Evolutionary conservation across 1,284 basidiomycete genomes (phyloP), one percentile per base, ranked within the genome.

Genomic region (Veloboletus limbatus): DNA sequence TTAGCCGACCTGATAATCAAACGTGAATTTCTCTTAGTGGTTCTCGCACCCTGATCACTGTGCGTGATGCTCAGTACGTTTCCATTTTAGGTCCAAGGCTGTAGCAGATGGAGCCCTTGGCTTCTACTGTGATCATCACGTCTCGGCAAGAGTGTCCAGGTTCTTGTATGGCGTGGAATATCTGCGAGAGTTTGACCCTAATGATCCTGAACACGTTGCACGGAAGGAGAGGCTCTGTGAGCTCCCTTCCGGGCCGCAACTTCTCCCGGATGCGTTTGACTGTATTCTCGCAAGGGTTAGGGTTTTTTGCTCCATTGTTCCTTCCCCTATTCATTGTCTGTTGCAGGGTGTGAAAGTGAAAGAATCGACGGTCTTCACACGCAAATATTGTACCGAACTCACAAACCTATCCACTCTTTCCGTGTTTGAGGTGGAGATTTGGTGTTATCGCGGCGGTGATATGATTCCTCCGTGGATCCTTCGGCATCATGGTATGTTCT

Each of bases 131-230:
- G 86, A 89, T 59, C 86, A 88, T 51, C 82, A 87, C 54, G 85
- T 88, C 50, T 83, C 82, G 7, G 83, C 85, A 26, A 77, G 86
- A 31, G 79, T 88, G 69, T 82, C 83, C 33, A 86, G 76, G 61
- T 86, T 82, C 61, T 81, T 87, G 77, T 89, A 88, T 57, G 86
- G 86, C 16, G 85, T 88, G 37, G 85, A 88, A 60, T 88, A 80
- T 59, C 68, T 88, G 17, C 76, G 85, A 8, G 81, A 85, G 53
- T 80, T 76, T 57, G 77, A 89, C 59, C 66, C 73, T 3, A 71
- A 71, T 30, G 81, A 88, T 60, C 73, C 76, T 14, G 85, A 88
- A 43, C 86, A 88, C 57, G 62, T 79, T 35, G 66, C 76, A 3
- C 73, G 86, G 47, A 75, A 76, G 57, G 78, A 81, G 45, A 73